Base-by-base conservation (phyloP, 2,329 filamentous ascomycete genomes). In the Blumeriella jaapii region DNA sequence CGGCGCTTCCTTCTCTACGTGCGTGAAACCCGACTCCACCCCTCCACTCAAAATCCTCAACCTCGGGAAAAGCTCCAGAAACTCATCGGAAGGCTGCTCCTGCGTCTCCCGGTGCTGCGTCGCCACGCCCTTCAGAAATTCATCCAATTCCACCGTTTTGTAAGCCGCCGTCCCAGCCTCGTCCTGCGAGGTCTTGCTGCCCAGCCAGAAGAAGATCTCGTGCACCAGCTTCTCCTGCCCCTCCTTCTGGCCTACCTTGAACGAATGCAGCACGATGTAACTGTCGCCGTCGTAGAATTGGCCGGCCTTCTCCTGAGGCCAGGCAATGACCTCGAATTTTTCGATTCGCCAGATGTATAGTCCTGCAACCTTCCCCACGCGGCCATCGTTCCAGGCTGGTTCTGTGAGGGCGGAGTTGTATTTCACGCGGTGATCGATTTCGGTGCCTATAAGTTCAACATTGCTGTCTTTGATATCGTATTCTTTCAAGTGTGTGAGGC, bases 171-270 rank as follows among this genome's bases (percentile, higher is more conserved):
- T 74, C 11, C 76, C 77, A 2, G 75, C 74, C 58, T 82, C 77
- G 44, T 81, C 77, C 58, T 79, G 74, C 2, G 71, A 68, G 0
- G 75, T 81, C 50, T 78, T 69, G 33, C 57, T 62, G 4, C 77
- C 77, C 1, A 81, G 64, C 76, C 75, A 82, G 60, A 81, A 81
- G 62, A 76, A 81, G 49, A 81, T 68, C 31, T 80, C 74, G 47
- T 81, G 75, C 26, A 59, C 61, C 4, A 78, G 59, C 39, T 67
- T 51, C 55, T 56, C 57, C 39, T 67, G 47, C 53, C 55, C 57
- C n/a, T 60, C 55, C 22, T 60, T 57, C 26, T 61, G 58, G 26
- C 64, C 64, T 19, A 72, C 51, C 47, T 68, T 67, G 55, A 69
- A 69, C 4, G 74, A 73, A 52, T 74, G 61, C 29, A 82, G 61